Conservation (phyloP, 148 eudicot species). For the Chenopodium formosanum region DNA sequence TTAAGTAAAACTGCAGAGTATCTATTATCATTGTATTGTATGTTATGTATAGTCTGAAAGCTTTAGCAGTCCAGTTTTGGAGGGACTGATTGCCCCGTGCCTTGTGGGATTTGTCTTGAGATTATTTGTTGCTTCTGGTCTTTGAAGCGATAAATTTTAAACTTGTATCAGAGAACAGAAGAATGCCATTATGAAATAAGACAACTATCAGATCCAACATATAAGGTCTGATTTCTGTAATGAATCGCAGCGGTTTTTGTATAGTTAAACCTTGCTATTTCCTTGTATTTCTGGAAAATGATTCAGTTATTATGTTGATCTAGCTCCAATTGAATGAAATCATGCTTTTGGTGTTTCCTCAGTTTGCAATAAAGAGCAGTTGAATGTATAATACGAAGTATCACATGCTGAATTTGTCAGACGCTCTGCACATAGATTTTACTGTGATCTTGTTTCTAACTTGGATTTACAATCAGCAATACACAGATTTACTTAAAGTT, state of each 20-base stretch:
- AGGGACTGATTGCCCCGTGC: constrained; percentile 32
- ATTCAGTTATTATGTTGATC: background rate
- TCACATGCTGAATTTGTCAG: background rate
- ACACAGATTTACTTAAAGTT: background rate
- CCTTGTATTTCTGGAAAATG: background rate
- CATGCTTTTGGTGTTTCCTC: background rate
- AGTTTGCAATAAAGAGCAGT: background rate
- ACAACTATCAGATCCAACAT: constrained; percentile 14
- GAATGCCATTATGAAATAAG: constrained; percentile 24
- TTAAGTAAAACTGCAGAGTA: background rate
- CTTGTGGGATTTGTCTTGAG: constrained; percentile 4
- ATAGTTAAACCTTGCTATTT: background rate
- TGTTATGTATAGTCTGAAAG: constrained; percentile 33
- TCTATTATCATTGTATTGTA: constrained; percentile 13
- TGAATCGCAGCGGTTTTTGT: background rate
- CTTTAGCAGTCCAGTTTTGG: constrained; percentile 33
- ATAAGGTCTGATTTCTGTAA: constrained; percentile 13
- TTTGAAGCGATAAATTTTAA: background rate
- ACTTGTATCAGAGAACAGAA: constrained; percentile 23
- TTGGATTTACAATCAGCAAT: background rate
- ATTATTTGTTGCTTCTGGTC: constrained; percentile 15
- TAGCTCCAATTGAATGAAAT: background rate
- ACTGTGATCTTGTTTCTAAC: background rate
- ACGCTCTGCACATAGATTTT: background rate
- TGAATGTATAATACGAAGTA: background rate